Percentiles rank a stretch among this genome's conserved stretches.
Conservation (phyloP, 345 rosid genomes). For the Trapa incisa region DNA sequence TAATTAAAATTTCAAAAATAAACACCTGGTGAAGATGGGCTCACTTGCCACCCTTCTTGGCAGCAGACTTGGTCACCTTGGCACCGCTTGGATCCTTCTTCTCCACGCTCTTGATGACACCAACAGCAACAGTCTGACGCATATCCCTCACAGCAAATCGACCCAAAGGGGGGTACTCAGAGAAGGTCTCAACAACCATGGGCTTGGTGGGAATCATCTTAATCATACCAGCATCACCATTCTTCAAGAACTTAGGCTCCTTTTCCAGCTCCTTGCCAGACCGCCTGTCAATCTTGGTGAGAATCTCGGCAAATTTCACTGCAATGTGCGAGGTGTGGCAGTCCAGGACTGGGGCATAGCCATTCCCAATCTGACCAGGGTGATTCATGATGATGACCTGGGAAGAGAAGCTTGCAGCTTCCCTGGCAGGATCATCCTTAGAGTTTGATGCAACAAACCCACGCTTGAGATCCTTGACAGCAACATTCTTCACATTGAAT, state of each 20-base stretch:
- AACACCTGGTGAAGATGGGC: too few relatives aligned
- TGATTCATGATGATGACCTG: slow-evolving; percentile 93
- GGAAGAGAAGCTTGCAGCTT: slow-evolving; percentile 63
- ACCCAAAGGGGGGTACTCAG: slow-evolving; percentile 69
- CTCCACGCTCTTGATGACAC: slow-evolving; percentile 75
- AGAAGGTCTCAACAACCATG: slow-evolving; percentile 87
- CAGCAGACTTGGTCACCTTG: slow-evolving; percentile 82
- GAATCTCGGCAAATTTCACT: slow-evolving; percentile 53
- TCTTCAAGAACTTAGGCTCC: slow-evolving; percentile 78
- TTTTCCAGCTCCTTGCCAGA: slow-evolving; percentile 79
- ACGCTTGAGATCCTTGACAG: slow-evolving; percentile 82
- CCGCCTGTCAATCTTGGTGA: slow-evolving; percentile 70
- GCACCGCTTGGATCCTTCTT: slow-evolving; percentile 78
- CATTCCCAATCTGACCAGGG: slow-evolving; percentile 86
- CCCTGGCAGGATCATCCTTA: slow-evolving; percentile 80
- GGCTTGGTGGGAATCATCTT: slow-evolving; percentile 90
- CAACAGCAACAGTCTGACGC: slow-evolving; percentile 89
- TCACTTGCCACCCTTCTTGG: slow-evolving; percentile 29
- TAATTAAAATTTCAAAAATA: too few relatives aligned
- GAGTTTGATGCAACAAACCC: slow-evolving; percentile 80
- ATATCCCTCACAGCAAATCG: slow-evolving; percentile 88
- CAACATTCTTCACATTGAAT: slow-evolving; percentile 73
- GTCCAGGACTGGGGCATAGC: slow-evolving; percentile 74
- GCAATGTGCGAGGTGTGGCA: slow-evolving; percentile 87
- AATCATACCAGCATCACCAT: slow-evolving; percentile 66